These are phyloP conservation scores for Populus hybrid DNA, from an alignment of 441 rosid species.

Conservation along the genomic window DNA sequence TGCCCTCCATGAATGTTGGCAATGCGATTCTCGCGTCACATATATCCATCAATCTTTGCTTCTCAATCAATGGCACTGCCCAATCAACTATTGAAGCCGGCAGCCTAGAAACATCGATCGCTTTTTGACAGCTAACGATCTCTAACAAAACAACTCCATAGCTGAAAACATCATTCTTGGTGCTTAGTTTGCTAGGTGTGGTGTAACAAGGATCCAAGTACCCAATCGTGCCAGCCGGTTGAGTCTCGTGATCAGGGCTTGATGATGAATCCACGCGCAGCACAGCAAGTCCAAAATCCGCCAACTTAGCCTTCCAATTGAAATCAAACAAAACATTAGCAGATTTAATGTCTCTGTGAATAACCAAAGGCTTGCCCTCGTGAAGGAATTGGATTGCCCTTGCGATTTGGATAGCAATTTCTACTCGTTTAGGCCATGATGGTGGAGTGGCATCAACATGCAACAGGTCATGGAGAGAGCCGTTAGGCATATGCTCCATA, in stretches of 20 bases:
- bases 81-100: slow-evolving; percentile 64
- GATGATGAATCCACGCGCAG: slow-evolving; percentile 9
- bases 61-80: slow-evolving; percentile 47
- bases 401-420: slow-evolving; percentile 52
- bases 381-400: slow-evolving; percentile 59
- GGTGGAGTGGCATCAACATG: slow-evolving; percentile 36
- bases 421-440: slow-evolving; percentile 52
- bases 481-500: slow-evolving; percentile 69
- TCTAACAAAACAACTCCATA: slow-evolving; percentile 69
- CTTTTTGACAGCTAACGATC: slow-evolving; percentile 59
- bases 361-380: slow-evolving; percentile 28
- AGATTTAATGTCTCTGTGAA: slow-evolving; percentile 77
- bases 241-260: background rate
- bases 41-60: slow-evolving; percentile 27
- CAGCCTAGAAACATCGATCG: slow-evolving; percentile 36
- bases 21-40: slow-evolving; percentile 37
- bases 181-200: slow-evolving; percentile 44
- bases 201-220: slow-evolving; percentile 68
- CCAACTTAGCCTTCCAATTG: slow-evolving; percentile 50
- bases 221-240: slow-evolving; percentile 71
- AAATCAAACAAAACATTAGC: slow-evolving; percentile 60
- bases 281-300: slow-evolving; percentile 64
- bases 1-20: slow-evolving; percentile 32
- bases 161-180: slow-evolving; percentile 54
- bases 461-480: slow-evolving; percentile 50